Conservation (phyloP, 192 early-diverging fungal genomes). For the Backusella sp. region DNA sequence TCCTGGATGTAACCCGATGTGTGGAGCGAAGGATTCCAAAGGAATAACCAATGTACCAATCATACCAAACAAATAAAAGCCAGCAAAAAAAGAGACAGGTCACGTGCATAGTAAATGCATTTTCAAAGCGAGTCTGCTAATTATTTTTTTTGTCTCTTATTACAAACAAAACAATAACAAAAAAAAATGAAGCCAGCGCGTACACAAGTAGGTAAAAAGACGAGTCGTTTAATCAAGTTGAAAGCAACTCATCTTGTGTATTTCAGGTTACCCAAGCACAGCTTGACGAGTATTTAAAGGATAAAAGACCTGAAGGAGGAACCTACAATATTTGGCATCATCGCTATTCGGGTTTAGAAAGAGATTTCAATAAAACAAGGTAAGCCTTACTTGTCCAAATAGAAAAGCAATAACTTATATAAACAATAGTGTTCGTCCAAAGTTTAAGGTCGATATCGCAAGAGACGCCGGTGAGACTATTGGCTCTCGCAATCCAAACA, state of each 20-base stretch:
- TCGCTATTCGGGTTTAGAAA: conserved; percentile 22
- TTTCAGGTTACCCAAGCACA: conserved; percentile 27
- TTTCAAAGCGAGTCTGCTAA: background rate
- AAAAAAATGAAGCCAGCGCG: conserved; percentile 7
- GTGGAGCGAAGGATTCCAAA: background rate
- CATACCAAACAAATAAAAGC: no score
- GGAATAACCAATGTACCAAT: background rate
- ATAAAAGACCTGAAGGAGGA: conserved; percentile 41
- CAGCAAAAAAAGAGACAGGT: background rate
- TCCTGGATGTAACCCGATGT: no score
- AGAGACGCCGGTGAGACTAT: conserved; percentile 72
- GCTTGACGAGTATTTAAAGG: conserved; percentile 27
- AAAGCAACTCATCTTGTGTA: background rate
- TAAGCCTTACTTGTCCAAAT: background rate
- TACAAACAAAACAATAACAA: background rate
- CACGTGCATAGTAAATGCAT: background rate
- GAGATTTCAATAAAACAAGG: conserved; percentile 54
- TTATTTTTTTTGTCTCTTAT: background rate
- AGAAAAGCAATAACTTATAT: no score
- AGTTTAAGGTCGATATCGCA: conserved; percentile 58
- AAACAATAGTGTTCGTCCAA: conserved; percentile 50
- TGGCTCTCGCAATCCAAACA: conserved; percentile 56
- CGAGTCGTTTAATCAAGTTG: background rate
- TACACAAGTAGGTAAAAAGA: conserved; percentile 10
- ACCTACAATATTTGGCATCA: conserved; percentile 65